Evolutionary conservation across 345 rosid species (phyloP).

Genomic region (Bruguiera sexangula): DNA sequence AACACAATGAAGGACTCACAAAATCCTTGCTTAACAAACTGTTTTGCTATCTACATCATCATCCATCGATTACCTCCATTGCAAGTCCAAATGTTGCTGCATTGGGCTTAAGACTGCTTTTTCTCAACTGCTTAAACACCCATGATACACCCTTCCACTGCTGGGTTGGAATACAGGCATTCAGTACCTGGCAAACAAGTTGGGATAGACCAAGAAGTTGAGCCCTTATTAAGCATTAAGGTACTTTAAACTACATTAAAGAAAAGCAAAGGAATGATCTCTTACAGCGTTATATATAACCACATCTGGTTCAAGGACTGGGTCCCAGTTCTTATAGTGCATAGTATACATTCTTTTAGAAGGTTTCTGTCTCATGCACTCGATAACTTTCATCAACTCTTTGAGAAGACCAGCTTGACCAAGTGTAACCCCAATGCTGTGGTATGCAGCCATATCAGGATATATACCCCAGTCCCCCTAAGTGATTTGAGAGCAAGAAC

Average conservation of each 20-base stretch:
- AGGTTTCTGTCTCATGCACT: constrained; percentile 75
- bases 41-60: not conserved
- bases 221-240: not conserved
- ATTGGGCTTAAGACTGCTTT: constrained; percentile 72
- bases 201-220: constrained; percentile 8
- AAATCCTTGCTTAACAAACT: not conserved
- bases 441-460: constrained; percentile 95
- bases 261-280: constrained; percentile 17
- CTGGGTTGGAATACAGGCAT: constrained; percentile 76
- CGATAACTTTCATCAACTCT: constrained; percentile 68
- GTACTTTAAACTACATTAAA: not conserved
- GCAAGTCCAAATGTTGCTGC: constrained; percentile 96
- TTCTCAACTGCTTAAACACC: constrained; percentile 83
- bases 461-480: constrained; percentile 72
- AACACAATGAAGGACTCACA: no score
- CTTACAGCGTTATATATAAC: constrained; percentile 95
- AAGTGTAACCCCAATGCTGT: constrained; percentile 70
- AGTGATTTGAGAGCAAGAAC: constrained; percentile 27
- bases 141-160: constrained; percentile 93
- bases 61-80: constrained; percentile 70
- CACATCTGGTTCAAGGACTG: constrained; percentile 76
- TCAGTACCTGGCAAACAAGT: constrained; percentile 54
- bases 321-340: constrained; percentile 69
- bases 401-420: constrained; percentile 82
- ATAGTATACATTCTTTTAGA: constrained; percentile 36